Base-by-base conservation (phyloP, 805 yeast genomes). In the Trichomonascus vanleenenianus region DNA sequence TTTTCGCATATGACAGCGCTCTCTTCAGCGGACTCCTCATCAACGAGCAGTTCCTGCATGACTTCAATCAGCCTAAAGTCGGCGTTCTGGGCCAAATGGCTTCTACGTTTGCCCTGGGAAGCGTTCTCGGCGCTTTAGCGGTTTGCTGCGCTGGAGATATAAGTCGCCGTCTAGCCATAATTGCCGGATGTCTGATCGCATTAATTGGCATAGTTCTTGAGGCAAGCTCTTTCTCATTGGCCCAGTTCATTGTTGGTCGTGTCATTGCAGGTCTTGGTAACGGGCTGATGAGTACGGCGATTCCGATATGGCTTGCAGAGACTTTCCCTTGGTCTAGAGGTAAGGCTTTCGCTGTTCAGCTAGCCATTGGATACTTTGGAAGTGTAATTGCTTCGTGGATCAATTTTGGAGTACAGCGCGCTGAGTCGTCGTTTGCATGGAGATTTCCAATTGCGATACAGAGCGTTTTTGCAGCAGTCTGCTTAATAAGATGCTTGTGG, bases 241-340 rank as follows among this genome's bases (percentile, higher is more conserved):
- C 83, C 36, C 88, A 82, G 58, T 78, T 84, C 48, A 76, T 83
- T 44, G 64, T 81, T 51, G 88, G 85, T 25, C 75, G 93, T 67
- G 77, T 79, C 40, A 59, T 78, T 19, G 75, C 83, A n/a, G 86
- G 93, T 54, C 54, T 81, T 43, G 91, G 89, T 55, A 81, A 78
- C 50, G 91, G 91, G 50, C 62, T 82, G 60, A 75, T 78, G 59
- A 80, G 87, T n/a, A 77, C 87, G 14, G 79, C 86, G 30, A 79
- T 81, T 50, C 91, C 93, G 10, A 81, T 81, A 47, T 84, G 85
- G 78, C 87, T 80, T 59, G 72, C 88, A 1, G 93, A 84, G 64
- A 73, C 78, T 64, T 73, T 85, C 35, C 74, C 73, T 46, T 74
- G 85, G 9, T 75, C 73, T 49, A 70, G 88, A 68, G 88, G 88